A percentile compares a stretch with the other conserved stretches of the same genome.
Conservation (phyloP, 768 basidiomycete species). For the Cystobasidium onofrii region DNA sequence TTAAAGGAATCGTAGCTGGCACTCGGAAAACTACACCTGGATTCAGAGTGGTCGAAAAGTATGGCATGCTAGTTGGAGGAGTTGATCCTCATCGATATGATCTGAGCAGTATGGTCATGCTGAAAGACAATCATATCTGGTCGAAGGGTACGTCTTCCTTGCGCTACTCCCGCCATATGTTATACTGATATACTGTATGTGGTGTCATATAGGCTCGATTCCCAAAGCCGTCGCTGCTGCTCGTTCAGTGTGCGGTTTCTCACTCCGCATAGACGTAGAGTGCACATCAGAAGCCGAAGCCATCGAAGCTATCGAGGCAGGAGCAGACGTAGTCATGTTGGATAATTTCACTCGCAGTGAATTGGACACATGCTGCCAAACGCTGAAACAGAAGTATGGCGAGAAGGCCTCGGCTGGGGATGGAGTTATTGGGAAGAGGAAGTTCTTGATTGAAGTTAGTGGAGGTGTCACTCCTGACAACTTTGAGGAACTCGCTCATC, state of each 20-base stretch:
- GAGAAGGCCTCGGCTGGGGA: slow-evolving; percentile 14
- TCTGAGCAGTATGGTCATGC: slow-evolving; percentile 99
- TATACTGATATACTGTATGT: no score
- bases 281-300: slow-evolving; percentile 81
- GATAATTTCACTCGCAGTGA: slow-evolving; percentile 48
- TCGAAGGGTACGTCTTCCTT: slow-evolving; percentile 79
- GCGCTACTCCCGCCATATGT: no score
- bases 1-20: slow-evolving; percentile 79
- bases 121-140: slow-evolving; percentile 99
- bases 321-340: slow-evolving; percentile 48
- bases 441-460: slow-evolving; percentile 85
- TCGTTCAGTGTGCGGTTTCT: slow-evolving; percentile 85
- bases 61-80: slow-evolving; percentile 95
- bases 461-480: slow-evolving; percentile 89
- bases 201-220: slow-evolving; percentile 62
- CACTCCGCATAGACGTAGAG: slow-evolving; percentile 84
- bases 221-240: slow-evolving; percentile 75
- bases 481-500: slow-evolving; percentile 66
- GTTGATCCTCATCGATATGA: slow-evolving; percentile 93
- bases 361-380: slow-evolving; percentile 60
- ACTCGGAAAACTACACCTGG: slow-evolving; percentile 97
- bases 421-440: slow-evolving; percentile 51
- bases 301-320: slow-evolving; percentile 92
- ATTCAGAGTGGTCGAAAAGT: slow-evolving; percentile 89
- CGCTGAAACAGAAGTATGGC: slow-evolving; percentile 60